Base-by-base conservation (phyloP, 345 rosid genomes). In the Reutealis trisperma region DNA sequence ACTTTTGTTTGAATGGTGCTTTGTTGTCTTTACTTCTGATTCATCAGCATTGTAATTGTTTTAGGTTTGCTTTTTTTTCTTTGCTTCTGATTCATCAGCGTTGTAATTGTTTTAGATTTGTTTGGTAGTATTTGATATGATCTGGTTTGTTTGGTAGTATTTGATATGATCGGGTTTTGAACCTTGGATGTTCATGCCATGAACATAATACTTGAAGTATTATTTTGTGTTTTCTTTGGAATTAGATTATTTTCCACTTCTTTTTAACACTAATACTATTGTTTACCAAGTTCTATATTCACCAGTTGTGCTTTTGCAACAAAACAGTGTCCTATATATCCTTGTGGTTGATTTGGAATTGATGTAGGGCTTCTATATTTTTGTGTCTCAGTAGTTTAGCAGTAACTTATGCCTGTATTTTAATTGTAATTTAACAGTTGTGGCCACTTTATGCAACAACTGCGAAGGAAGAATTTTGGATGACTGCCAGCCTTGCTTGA, bases 401-500 rank as follows among this genome's bases (percentile, higher is more conserved):
- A 27, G 44, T 42, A 27, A 27, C 44, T 70, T 70, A 52, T 24
- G 72, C 16, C 14, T 69, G 21, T 49, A 41, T 15, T 6, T 14
- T 10, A 15, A 45, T 12, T 73, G 62, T 22, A 25, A 61, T 8
- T 41, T 45, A 44, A 44, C 68, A 61, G 42, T 16, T 60, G 76
- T 4, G 9, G 34, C 24, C 52, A 44, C 58, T 47, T 3, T 73
- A 30, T 73, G 76, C 44, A 16, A 54, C 42, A 61, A 62, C 68
- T 73, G 76, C 68, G 61, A 73, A 61, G 24, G 54, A 72, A 61
- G 67, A 44, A 73, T 24, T 18, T 22, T 24, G 0, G 68, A 73
- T 42, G 68, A 27, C 24, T 25, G 76, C 42, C 59, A 73, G 51
- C 57, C 42, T 24, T 73, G 68, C 76, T 44, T 67, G 71, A 71